Conservation (phyloP, 2,329 filamentous ascomycete species). For the Aspergillus sojae region DNA sequence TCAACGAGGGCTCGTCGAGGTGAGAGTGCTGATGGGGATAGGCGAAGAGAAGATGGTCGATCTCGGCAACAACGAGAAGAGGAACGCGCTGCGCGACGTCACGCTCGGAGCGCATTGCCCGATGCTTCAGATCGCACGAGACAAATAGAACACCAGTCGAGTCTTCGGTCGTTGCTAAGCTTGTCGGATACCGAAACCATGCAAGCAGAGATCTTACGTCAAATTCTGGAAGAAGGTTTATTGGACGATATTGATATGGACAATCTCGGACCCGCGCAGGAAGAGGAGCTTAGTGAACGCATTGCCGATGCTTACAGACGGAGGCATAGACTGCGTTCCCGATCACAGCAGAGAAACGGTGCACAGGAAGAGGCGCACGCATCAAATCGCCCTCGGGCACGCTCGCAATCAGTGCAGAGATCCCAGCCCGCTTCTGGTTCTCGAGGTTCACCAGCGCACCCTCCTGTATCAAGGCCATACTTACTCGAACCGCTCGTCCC, state of each 20-base stretch:
- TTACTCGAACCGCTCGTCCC: constrained; percentile 34
- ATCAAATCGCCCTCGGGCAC: constrained; percentile 29
- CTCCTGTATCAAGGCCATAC: constrained; percentile 36
- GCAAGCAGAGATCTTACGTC: constrained; percentile 83
- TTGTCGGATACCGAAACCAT: constrained; percentile 76
- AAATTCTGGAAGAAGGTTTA: constrained; percentile 85
- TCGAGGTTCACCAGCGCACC: constrained; percentile 26
- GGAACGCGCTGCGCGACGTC: constrained; percentile 33
- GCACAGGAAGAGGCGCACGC: constrained; percentile 34
- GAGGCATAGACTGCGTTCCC: constrained; percentile 60
- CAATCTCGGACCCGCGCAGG: constrained; percentile 78
- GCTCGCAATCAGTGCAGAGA: constrained; percentile 36
- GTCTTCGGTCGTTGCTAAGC: constrained; percentile 80
- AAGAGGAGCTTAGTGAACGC: constrained; percentile 86
- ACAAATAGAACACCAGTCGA: constrained; percentile 85
- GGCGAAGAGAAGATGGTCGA: constrained; percentile 29
- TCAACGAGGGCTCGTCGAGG: constrained; percentile 30
- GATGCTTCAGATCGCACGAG: constrained; percentile 46
- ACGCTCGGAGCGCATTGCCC: constrained; percentile 22
- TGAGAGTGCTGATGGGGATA: constrained; percentile 41
- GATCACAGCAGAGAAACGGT: constrained; percentile 39
- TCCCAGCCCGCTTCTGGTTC: constrained; percentile 19
- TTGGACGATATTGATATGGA: constrained; percentile 87
- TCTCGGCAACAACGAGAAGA: constrained; percentile 30
- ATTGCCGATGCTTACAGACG: constrained; percentile 87